phyloP scores from a whole-genome alignment of 2,329 filamentous ascomycete species.

The Sporothrix phasma region DNA sequence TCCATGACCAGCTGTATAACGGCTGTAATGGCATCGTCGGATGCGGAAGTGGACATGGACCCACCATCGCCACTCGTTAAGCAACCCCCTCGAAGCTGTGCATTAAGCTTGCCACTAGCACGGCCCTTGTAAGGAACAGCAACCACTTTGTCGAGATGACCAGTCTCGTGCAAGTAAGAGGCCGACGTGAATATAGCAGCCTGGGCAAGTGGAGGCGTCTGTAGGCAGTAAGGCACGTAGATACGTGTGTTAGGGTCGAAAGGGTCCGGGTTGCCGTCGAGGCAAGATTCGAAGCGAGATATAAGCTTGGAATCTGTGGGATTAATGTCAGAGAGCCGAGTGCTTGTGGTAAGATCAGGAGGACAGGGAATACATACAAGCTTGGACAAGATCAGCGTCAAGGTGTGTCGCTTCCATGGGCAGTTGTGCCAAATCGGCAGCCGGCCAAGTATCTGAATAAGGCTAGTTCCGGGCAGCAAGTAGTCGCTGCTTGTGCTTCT shows the following conservation, averaged over 20 bases:
- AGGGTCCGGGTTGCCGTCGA: constrained; percentile 38
- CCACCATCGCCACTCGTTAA: not conserved
- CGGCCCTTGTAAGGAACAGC: constrained; percentile 34
- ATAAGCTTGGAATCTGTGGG: constrained; percentile 37
- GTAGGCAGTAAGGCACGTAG: constrained; percentile 38
- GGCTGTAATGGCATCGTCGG: constrained; percentile 37
- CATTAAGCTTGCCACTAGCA: constrained; percentile 38
- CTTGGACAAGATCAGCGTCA: constrained; percentile 38
- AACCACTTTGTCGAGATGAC: constrained; percentile 35
- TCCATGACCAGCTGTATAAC: constrained; percentile 40
- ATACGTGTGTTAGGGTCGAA: constrained; percentile 36
- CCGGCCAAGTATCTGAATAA: constrained; percentile 19
- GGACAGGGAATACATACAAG: too few relatives aligned
- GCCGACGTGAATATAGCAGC: constrained; percentile 41
- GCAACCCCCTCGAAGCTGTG: constrained; percentile 30
- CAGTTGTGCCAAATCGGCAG: constrained; percentile 30
- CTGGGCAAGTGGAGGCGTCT: constrained; percentile 40
- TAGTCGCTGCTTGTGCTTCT: not conserved
- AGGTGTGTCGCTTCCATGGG: constrained; percentile 34
- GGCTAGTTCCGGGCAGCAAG: not conserved
- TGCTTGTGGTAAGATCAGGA: too few relatives aligned
- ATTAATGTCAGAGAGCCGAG: not conserved
- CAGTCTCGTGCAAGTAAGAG: constrained; percentile 41
- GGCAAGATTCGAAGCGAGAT: constrained; percentile 40
- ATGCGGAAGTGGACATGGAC: constrained; percentile 25